Conservation (phyloP, 2,329 filamentous ascomycete genomes). For the Xylariaceae sp. region DNA sequence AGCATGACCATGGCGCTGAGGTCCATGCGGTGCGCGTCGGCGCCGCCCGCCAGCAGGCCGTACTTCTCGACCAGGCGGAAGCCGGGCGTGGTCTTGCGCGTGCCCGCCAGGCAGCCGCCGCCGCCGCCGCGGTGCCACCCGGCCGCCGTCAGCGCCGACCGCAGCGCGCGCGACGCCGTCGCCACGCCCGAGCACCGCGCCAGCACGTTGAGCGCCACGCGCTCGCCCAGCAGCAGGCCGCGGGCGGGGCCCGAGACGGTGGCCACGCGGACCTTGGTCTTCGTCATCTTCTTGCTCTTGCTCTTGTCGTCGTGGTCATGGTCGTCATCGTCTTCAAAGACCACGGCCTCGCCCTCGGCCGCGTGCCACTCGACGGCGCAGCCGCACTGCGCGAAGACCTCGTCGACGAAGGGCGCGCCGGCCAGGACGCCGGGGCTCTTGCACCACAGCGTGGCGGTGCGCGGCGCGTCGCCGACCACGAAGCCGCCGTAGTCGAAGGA, state of each 20-base stretch:
- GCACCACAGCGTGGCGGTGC: slow-evolving; percentile 59
- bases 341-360: slow-evolving; percentile 73
- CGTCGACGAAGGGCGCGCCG: slow-evolving; percentile 89
- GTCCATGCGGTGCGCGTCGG: slow-evolving; percentile 87
- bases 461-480: slow-evolving; percentile 69
- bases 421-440: slow-evolving; percentile 77
- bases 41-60: slow-evolving; percentile 89
- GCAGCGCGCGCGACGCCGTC: slow-evolving; percentile 52
- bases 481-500: slow-evolving; percentile 97
- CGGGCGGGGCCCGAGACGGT: slow-evolving; percentile 80
- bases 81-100: slow-evolving; percentile 92
- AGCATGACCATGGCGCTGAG: slow-evolving; percentile 95
- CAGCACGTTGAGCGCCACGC: slow-evolving; percentile 85
- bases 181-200: slow-evolving; percentile 89
- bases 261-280: slow-evolving; percentile 57
- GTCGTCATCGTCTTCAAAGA: too few relatives aligned
- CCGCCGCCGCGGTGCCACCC: too few relatives aligned
- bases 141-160: slow-evolving; percentile 48
- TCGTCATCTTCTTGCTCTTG: slow-evolving; percentile 22
- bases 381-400: slow-evolving; percentile 82
- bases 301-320: neutral
- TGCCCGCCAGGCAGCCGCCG: slow-evolving; percentile 81
- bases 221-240: slow-evolving; percentile 76
- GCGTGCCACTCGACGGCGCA: slow-evolving; percentile 89
- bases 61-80: slow-evolving; percentile 97